Evolutionary conservation across 2,329 filamentous ascomycete species (phyloP), one percentile per base, ranked within the genome.

Genomic region (Plenodomus biglobosus): DNA sequence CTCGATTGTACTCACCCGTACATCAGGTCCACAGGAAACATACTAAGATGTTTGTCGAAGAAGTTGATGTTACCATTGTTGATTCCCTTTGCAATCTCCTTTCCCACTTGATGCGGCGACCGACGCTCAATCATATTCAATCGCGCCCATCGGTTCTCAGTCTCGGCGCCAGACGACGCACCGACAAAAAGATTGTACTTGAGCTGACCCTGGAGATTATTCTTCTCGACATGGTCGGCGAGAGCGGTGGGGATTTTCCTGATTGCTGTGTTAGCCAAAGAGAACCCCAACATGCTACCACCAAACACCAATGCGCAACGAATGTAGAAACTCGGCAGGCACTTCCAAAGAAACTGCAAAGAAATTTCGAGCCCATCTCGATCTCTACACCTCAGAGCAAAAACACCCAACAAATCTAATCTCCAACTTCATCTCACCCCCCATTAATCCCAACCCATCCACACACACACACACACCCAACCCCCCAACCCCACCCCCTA

Each of bases 21-120:
- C 71, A 92, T 87, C 56, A 95, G 77, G 69, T 95, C 90, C 34
- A 86, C 81, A 3, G 90, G 90, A 71, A 95, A 95, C 90, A 95
- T 95, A 73, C 86, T 91, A 68, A 95, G 72, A 76, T 95, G 90
- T 77, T 95, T 95, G 72, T 95, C 90, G 69, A 95, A 95, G 75
- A 95, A 95, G 55, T 92, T 85, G 75, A 95, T 95, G 59, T 86
- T 81, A 37, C 90, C 90, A 61, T 86, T 85, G 72, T 95, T 95
- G 75, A 95, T 95, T 8, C 90, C 90, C 77, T 90, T 92, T 52
- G 90, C 84, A 58, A 95, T 95, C 50, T 88, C 82, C 78, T 95
- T 95, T 68, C 90, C 90, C 52, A 95, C 90, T 70, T 95, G 90
- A 75, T 95, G 90, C 46, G 90, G 90, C 60, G 84, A 83, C 47